phyloP scores from a whole-genome alignment of 2,329 filamentous ascomycete species.

The Pseudopyrenochaeta lycopersici region DNA sequence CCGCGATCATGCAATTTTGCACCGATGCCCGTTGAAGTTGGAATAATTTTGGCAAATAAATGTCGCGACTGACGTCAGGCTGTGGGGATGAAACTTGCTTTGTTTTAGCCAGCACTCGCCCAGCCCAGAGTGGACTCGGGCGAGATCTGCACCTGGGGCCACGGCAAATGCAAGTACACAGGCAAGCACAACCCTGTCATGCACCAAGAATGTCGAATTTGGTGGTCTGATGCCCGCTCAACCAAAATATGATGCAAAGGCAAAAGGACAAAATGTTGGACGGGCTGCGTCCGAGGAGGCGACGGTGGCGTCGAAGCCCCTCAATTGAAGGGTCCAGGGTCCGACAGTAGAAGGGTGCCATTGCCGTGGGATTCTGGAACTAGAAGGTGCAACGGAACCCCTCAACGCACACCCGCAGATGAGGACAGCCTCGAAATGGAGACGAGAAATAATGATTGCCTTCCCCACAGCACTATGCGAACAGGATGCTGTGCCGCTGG shows the following conservation, averaged over 20 bases:
- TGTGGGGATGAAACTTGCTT: slow-evolving; percentile 23
- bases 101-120: slow-evolving; percentile 10
- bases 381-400: slow-evolving; percentile 26
- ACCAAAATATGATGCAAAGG: background rate
- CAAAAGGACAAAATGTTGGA: too few relatives aligned
- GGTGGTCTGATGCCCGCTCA: background rate
- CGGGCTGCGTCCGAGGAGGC: background rate
- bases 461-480: slow-evolving; percentile 11
- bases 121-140: slow-evolving; percentile 5
- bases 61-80: slow-evolving; percentile 23
- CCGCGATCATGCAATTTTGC: background rate
- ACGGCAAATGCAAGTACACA: slow-evolving; percentile 6
- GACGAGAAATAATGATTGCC: slow-evolving; percentile 4
- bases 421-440: slow-evolving; percentile 4
- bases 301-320: slow-evolving; percentile 15
- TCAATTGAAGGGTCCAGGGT: slow-evolving; percentile 8
- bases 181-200: slow-evolving; percentile 12
- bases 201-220: background rate
- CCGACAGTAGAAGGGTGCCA: slow-evolving; percentile 5
- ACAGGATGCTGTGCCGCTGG: slow-evolving; percentile 12
- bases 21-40: background rate
- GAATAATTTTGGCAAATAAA: background rate
- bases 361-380: slow-evolving; percentile 16
- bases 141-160: slow-evolving; percentile 14
- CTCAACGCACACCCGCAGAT: slow-evolving; percentile 25